These are phyloP conservation scores for Moricandia moricandioides DNA, from an alignment of 345 rosid species.

Conservation along the genomic window DNA sequence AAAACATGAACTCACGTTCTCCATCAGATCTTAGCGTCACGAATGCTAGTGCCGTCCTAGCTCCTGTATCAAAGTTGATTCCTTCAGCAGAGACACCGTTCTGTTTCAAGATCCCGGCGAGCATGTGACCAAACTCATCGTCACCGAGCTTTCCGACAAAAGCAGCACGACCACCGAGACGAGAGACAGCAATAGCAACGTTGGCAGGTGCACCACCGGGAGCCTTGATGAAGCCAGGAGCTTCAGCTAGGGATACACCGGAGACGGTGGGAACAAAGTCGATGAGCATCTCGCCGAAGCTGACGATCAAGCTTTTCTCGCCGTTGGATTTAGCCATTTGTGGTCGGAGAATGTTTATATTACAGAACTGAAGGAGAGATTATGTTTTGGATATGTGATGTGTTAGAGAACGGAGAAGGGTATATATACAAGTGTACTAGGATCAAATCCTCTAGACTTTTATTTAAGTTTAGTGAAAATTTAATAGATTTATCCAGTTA, in stretches of 20 bases:
- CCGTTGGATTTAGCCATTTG: slow-evolving; percentile 42
- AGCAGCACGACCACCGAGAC: slow-evolving; percentile 76
- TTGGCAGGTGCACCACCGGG: slow-evolving; percentile 99
- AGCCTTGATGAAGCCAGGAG: slow-evolving; percentile 92
- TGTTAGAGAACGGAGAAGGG: not conserved
- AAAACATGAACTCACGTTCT: slow-evolving; percentile 94
- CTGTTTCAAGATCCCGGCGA: slow-evolving; percentile 78
- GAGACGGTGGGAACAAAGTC: slow-evolving; percentile 93
- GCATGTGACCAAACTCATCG: slow-evolving; percentile 95
- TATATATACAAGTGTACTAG: slow-evolving; percentile 4
- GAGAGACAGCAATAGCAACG: slow-evolving; percentile 85
- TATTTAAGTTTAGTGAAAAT: not conserved
- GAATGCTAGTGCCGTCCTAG: slow-evolving; percentile 91
- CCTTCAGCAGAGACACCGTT: slow-evolving; percentile 73
- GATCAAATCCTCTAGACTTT: not conserved
- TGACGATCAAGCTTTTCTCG: slow-evolving; percentile 57
- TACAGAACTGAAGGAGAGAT: not conserved
- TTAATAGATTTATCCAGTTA: slow-evolving; percentile 1
- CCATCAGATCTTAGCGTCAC: slow-evolving; percentile 93
- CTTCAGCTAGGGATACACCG: slow-evolving; percentile 91
- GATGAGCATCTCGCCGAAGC: slow-evolving; percentile 97
- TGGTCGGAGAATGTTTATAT: too few relatives aligned
- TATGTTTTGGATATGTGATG: not conserved
- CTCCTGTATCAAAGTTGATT: slow-evolving; percentile 81
- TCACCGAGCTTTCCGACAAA: slow-evolving; percentile 94